A percentile compares a stretch with the other conserved stretches of the same genome.
phyloP scores from a whole-genome alignment of 345 rosid genomes.

The Populus pruinosa region DNA sequence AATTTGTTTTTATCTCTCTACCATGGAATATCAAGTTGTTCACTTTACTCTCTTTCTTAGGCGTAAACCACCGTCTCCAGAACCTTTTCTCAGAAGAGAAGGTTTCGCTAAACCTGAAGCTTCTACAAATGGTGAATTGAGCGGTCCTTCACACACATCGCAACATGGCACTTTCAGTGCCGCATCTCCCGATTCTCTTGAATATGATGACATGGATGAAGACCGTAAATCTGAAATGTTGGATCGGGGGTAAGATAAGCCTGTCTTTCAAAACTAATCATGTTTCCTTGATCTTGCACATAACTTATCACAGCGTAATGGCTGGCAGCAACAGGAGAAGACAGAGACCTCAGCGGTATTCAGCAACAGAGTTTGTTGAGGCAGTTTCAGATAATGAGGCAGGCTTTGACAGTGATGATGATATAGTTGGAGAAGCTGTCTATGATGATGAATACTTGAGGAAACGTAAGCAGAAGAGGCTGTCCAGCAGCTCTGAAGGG shows the following conservation, averaged over 20 bases:
- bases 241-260: slow-evolving; percentile 66
- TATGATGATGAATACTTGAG: slow-evolving; percentile 94
- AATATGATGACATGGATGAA: slow-evolving; percentile 66
- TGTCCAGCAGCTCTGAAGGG: slow-evolving; percentile 93
- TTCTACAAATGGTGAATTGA: slow-evolving; percentile 63
- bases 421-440: slow-evolving; percentile 96
- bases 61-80: slow-evolving; percentile 85
- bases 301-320: slow-evolving; percentile 13
- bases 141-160: slow-evolving; percentile 43
- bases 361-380: slow-evolving; percentile 74
- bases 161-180: slow-evolving; percentile 47
- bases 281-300: slow-evolving; percentile 5
- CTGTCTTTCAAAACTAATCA: slow-evolving; percentile 1
- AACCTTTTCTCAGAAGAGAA: slow-evolving; percentile 62
- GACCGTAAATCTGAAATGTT: slow-evolving; percentile 44
- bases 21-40: neutral
- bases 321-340: slow-evolving; percentile 65
- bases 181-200: slow-evolving; percentile 55
- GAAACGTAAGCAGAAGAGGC: slow-evolving; percentile 72
- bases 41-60: slow-evolving; percentile 23
- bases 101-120: slow-evolving; percentile 57
- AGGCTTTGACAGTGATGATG: slow-evolving; percentile 88
- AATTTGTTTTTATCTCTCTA: neutral
- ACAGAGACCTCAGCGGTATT: slow-evolving; percentile 87
- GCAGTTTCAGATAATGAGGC: slow-evolving; percentile 86